These are phyloP conservation scores for Tetrapisispora iriomotensis DNA, from an alignment of 805 yeast genomes.

Conservation along the genomic window DNA sequence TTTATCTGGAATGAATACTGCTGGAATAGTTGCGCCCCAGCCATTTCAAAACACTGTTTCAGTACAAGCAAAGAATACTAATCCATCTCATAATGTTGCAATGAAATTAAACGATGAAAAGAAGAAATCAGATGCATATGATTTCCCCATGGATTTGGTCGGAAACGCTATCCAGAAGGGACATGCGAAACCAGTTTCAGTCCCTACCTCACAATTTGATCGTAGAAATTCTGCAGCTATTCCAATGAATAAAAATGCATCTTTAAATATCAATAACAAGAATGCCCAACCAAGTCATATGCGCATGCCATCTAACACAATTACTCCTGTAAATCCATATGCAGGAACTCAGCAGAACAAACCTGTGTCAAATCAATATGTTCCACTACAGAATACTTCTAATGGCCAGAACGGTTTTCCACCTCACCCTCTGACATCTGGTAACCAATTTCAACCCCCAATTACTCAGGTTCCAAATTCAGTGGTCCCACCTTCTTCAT, in stretches of 20 bases:
- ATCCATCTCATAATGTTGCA: conserved; percentile 13
- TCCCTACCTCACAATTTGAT: conserved; percentile 6
- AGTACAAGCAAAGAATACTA: background rate
- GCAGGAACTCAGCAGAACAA: background rate
- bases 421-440: too few relatives aligned
- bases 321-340: conserved; percentile 1
- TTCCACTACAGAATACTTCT: background rate
- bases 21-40: conserved; percentile 15
- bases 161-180: conserved; percentile 28
- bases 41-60: conserved; percentile 2
- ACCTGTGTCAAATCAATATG: background rate
- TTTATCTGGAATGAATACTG: background rate
- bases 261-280: background rate
- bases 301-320: background rate
- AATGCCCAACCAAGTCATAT: background rate
- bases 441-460: too few relatives aligned
- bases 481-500: background rate
- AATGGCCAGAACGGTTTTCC: too few relatives aligned
- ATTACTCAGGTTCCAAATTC: background rate
- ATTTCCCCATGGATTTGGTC: conserved; percentile 53
- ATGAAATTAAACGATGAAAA: conserved; percentile 37
- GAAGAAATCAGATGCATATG: conserved; percentile 67
- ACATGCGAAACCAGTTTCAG: conserved; percentile 33
- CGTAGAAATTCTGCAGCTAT: background rate
- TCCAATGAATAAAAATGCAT: background rate